These are phyloP conservation scores for Lactarius deliciosus DNA, from an alignment of 768 basidiomycete species.

Conservation along the genomic window DNA sequence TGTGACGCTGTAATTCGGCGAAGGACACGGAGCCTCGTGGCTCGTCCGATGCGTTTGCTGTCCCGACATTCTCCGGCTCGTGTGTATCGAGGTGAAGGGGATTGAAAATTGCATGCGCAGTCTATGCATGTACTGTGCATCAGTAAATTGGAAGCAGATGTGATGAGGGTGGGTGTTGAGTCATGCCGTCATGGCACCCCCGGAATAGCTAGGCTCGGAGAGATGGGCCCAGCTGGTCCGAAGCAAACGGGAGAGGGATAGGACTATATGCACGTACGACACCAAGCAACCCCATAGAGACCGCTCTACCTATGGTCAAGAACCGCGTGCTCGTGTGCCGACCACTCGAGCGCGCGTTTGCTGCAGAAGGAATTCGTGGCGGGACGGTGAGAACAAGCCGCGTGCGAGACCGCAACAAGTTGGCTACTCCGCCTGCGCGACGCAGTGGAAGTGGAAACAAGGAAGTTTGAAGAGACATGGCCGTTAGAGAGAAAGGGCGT, in stretches of 20 bases:
- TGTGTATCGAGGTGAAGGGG: constrained; percentile 20
- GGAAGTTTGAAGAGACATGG: constrained; percentile 13
- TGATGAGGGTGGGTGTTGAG: not conserved
- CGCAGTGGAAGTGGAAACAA: constrained; percentile 3
- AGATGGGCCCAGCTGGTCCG: not conserved
- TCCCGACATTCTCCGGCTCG: constrained; percentile 6
- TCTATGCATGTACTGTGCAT: constrained; percentile 1
- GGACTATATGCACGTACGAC: constrained; percentile 6
- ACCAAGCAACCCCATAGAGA: constrained; percentile 16
- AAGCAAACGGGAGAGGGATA: not conserved
- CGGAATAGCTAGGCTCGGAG: not conserved
- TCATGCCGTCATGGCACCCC: constrained; percentile 1
- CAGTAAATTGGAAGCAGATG: not conserved
- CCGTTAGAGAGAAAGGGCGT: constrained; percentile 10
- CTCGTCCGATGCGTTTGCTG: not conserved
- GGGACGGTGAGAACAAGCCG: not conserved
- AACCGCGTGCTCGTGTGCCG: not conserved
- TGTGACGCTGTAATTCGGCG: constrained; percentile 25
- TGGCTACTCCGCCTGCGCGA: not conserved
- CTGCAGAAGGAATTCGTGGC: not conserved
- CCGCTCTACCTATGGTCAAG: not conserved
- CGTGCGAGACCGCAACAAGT: constrained; percentile 3
- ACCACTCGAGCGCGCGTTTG: constrained; percentile 2
- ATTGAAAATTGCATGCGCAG: constrained; percentile 2
- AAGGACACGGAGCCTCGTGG: constrained; percentile 17